Evolutionary conservation across 2,329 filamentous ascomycete genomes (phyloP).

Genomic region (Sclerotinia spermophila): DNA sequence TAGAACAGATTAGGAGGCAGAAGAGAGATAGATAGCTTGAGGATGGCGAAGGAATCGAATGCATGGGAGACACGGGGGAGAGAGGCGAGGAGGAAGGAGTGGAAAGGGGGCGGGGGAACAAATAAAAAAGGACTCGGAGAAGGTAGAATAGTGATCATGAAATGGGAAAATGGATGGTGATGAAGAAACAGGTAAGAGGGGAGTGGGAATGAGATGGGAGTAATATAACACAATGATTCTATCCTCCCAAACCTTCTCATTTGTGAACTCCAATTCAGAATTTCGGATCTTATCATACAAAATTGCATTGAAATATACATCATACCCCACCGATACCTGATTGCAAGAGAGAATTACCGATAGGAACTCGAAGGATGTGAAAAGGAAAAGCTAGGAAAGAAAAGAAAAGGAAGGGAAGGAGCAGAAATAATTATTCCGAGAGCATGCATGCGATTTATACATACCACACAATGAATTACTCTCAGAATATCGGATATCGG

Average conservation of each 20-base stretch:
- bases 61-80: background rate
- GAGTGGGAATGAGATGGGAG: fast-evolving
- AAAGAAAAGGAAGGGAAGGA: no score
- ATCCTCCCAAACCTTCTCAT: background rate
- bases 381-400: background rate
- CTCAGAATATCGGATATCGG: no score
- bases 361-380: fast-evolving
- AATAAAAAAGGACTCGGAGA: no score
- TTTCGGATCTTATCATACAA: background rate
- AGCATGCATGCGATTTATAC: no score
- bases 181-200: no score
- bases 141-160: fast-evolving
- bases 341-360: background rate
- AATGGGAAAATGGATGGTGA: background rate
- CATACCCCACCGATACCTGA: background rate
- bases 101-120: background rate
- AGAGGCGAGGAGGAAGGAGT: background rate
- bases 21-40: background rate
- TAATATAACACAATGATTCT: background rate
- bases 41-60: no score
- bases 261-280: fast-evolving
- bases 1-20: no score
- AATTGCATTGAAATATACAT: background rate
- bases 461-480: background rate
- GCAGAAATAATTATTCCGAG: no score